Conservation (phyloP, 495 filamentous ascomycete genomes). For the Diplogelasinospora grovesii region DNA sequence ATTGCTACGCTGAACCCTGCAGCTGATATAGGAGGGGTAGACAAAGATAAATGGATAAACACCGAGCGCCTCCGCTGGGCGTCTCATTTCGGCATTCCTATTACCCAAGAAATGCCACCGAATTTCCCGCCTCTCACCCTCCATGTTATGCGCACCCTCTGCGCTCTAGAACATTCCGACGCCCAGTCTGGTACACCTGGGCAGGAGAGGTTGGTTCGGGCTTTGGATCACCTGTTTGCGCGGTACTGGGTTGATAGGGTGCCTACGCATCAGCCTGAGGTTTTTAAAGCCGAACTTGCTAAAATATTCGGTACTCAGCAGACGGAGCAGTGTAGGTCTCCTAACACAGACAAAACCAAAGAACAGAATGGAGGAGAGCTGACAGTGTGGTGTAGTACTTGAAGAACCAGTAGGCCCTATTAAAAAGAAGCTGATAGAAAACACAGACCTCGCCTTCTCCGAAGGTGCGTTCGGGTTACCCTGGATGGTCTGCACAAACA, state of each 20-base stretch:
- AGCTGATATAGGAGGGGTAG: no score
- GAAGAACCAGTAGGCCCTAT: slow-evolving; percentile 31
- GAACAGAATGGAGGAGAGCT: no score
- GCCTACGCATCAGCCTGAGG: slow-evolving; percentile 44
- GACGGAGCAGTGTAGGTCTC: slow-evolving; percentile 31
- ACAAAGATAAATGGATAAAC: slow-evolving; percentile 62
- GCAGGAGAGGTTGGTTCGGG: slow-evolving; percentile 38
- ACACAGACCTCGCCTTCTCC: slow-evolving; percentile 52
- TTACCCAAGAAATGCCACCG: slow-evolving; percentile 40
- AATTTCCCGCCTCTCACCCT: slow-evolving; percentile 57
- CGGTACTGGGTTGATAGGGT: slow-evolving; percentile 51
- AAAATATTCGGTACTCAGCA: slow-evolving; percentile 44
- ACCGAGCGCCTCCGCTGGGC: slow-evolving; percentile 57
- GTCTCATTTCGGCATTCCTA: slow-evolving; percentile 52
- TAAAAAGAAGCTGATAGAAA: slow-evolving; percentile 46
- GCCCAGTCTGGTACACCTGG: no score
- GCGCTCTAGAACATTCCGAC: slow-evolving; percentile 23
- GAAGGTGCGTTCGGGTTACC: slow-evolving; percentile 66
- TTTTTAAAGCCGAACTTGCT: slow-evolving; percentile 39
- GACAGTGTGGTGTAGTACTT: no score
- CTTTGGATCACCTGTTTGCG: slow-evolving; percentile 47
- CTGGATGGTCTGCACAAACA: slow-evolving; percentile 61
- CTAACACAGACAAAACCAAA: not conserved
- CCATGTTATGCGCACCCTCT: slow-evolving; percentile 42
- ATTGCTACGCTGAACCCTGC: no score